Evolutionary conservation across 768 basidiomycete genomes (phyloP), one percentile per base, ranked within the genome.

Genomic region (Suillus sp.): DNA sequence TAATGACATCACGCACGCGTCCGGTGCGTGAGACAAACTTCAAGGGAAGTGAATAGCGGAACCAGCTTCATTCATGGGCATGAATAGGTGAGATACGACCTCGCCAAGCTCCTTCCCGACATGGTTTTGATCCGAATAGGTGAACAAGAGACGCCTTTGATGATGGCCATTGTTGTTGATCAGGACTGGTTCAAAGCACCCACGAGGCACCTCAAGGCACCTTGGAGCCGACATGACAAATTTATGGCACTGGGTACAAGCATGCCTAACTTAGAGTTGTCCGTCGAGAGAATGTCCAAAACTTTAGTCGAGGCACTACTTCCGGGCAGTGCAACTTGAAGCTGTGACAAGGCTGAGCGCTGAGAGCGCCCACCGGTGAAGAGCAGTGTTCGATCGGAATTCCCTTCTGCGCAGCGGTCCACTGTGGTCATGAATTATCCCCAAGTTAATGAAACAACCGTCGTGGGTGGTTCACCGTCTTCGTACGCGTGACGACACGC

Each of bases 321-420:
- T 40, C 25, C 38, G 7, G 38, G 56, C 56, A 57, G 56, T 57
- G 38, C 56, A 57, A 35, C 35, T 10, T 35, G 35, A 35, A 57
- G 56, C 56, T 27, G 18, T 57, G 56, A 40, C 56, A 40, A 27
- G 37, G 25, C 22, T 55, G n/a, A 54, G 35, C 25, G 25, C 22
- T 35, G n/a, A 54, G 35, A 34, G 34, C 11, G 32, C 34, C 32
- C 25, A 38, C 18, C 4, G 25, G 18, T 40, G 56, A 40, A 57
- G 56, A 40, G 38, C 56, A 40, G 56, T 57, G 56, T 30, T 20
- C 27, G 22, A 42, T 27, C 38, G 14, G 16, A 37, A 37, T 25
- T 37, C 22, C n/a, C 11, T 40, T 20, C 38, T 57, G 56, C 38
- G 38, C 56, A 57, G 56, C 18, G 18, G 32, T 42, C 56, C 10